These are phyloP conservation scores for Daedaleopsis nitida DNA, from an alignment of 768 basidiomycete genomes.

Conservation along the genomic window DNA sequence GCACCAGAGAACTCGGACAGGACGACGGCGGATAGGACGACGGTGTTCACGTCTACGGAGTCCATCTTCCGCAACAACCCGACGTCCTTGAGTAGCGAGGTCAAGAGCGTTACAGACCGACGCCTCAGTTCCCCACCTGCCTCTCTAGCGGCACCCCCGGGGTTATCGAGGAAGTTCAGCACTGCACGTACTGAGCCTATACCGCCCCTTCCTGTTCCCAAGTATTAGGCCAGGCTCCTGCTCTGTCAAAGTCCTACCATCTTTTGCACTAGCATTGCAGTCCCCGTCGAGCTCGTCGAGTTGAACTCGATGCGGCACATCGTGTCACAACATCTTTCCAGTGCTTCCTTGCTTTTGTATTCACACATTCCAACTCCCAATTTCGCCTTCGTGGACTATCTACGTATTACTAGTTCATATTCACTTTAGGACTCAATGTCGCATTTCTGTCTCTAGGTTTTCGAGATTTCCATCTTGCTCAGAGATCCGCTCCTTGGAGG, in stretches of 20 bases:
- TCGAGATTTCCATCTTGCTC: no score
- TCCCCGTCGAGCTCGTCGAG: no score
- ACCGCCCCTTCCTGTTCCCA: no score
- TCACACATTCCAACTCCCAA: background rate
- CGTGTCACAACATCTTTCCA: no score
- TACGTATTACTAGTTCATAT: background rate
- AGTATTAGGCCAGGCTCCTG: no score
- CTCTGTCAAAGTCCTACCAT: no score
- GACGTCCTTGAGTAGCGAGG: conserved; percentile 16
- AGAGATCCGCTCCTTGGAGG: no score
- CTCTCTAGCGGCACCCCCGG: background rate
- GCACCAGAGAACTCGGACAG: background rate
- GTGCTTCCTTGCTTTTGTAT: no score
- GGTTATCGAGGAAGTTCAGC: background rate
- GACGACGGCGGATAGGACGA: conserved; percentile 6
- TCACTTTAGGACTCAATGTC: background rate
- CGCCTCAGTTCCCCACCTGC: background rate
- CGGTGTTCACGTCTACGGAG: conserved; percentile 27
- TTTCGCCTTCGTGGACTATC: background rate
- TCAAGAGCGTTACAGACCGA: background rate
- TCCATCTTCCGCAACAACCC: conserved; percentile 30
- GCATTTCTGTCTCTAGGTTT: background rate
- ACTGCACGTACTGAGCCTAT: no score
- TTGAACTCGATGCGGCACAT: no score
- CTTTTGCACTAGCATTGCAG: no score